Evolutionary conservation across 2,329 filamentous ascomycete genomes (phyloP).

Genomic region (Xylaria sp.): DNA sequence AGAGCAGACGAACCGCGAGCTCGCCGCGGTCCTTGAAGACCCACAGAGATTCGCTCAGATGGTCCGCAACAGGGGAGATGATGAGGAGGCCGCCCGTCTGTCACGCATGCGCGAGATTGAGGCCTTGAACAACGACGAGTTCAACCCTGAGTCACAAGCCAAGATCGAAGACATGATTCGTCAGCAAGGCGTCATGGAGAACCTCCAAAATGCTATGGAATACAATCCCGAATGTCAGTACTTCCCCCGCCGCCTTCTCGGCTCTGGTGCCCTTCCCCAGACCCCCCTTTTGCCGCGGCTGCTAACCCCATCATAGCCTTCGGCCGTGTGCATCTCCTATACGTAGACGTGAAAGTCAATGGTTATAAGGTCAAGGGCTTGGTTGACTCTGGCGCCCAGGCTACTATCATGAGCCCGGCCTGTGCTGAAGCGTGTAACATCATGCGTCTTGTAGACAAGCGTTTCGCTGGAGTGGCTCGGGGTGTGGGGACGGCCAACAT

Average conservation of each 20-base stretch:
- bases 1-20: constrained; percentile 71
- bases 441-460: constrained; percentile 90
- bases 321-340: constrained; percentile 92
- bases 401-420: constrained; percentile 96
- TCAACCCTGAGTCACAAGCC: constrained; percentile 87
- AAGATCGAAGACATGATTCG: constrained; percentile 98
- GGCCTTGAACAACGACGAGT: constrained; percentile 88
- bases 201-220: constrained; percentile 94
- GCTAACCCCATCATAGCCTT: constrained; percentile 66
- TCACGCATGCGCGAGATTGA: constrained; percentile 83
- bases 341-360: constrained; percentile 95
- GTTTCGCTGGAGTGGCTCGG: constrained; percentile 88
- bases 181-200: constrained; percentile 91
- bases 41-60: constrained; percentile 75
- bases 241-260: constrained; percentile 4
- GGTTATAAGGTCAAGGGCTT: constrained; percentile 90
- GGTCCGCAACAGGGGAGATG: constrained; percentile 67
- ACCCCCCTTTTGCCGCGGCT: constrained; percentile 13
- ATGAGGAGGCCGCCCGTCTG: constrained; percentile 71
- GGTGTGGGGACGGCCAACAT: constrained; percentile 95
- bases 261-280: too few species aligned
- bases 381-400: constrained; percentile 95
- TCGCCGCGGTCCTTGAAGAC: constrained; percentile 77
- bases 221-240: constrained; percentile 92
- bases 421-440: constrained; percentile 93